These are phyloP conservation scores for Echinosophora koreensis DNA, from an alignment of 306 rosid genomes.

Conservation along the genomic window DNA sequence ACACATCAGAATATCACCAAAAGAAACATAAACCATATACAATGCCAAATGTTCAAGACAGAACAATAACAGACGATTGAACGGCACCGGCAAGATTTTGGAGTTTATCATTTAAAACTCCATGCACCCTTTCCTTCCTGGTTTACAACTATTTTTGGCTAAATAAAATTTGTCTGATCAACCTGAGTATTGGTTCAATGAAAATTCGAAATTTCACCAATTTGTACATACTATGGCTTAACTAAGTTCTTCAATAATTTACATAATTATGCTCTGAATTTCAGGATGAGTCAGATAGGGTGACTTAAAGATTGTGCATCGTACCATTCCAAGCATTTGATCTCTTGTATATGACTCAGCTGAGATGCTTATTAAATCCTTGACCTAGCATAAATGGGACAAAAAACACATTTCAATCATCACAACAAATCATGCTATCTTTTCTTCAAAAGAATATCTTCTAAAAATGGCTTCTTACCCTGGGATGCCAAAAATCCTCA, in stretches of 20 bases:
- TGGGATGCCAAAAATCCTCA: slow-evolving; percentile 97
- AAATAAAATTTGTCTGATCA: slow-evolving; percentile 3
- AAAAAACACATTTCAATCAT: slow-evolving; percentile 35
- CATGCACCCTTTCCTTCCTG: background rate
- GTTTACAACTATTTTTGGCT: background rate
- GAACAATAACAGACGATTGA: background rate
- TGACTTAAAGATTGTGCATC: background rate
- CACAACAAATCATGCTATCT: slow-evolving; percentile 17
- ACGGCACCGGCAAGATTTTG: background rate
- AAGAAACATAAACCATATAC: slow-evolving; percentile 35
- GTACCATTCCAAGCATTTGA: slow-evolving; percentile 87
- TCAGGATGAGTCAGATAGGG: background rate
- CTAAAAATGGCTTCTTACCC: slow-evolving; percentile 55
- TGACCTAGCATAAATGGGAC: slow-evolving; percentile 59
- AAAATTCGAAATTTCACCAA: slow-evolving; percentile 6
- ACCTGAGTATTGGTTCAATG: background rate
- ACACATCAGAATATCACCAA: slow-evolving; percentile 15
- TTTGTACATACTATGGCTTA: background rate
- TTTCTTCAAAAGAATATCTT: slow-evolving; percentile 26
- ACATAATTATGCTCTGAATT: background rate
- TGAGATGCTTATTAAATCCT: slow-evolving; percentile 82
- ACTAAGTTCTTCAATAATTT: background rate
- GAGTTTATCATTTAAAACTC: slow-evolving; percentile 8
- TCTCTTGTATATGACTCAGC: slow-evolving; percentile 88
- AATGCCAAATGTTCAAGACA: slow-evolving; percentile 12